Conservation (phyloP, 1,284 basidiomycete species). For the Microbotryum intermedium region DNA sequence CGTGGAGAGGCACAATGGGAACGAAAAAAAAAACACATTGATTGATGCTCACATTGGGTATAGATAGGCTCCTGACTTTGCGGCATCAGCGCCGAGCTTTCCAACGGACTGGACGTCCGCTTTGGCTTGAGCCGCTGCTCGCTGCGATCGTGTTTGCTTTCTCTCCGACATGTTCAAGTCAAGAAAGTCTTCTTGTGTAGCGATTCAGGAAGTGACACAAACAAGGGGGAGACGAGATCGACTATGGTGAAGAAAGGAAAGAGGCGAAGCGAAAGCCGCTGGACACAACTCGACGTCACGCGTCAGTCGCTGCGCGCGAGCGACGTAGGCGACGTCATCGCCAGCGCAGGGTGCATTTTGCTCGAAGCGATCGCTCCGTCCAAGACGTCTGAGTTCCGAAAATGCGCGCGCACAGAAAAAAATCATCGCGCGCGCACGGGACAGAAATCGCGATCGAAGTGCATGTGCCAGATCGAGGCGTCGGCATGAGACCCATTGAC, state of each 20-base stretch:
- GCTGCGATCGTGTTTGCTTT: constrained; percentile 18
- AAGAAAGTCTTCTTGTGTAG: background rate
- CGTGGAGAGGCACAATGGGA: background rate
- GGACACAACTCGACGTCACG: background rate
- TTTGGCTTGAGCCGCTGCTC: too few relatives aligned
- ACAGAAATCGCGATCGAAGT: too few relatives aligned
- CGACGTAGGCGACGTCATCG: background rate
- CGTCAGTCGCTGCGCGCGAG: background rate
- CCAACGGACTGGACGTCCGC: constrained; percentile 7
- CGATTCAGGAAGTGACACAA: background rate
- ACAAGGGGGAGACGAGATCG: background rate
- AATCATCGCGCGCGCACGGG: too few relatives aligned
- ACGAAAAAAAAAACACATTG: background rate
- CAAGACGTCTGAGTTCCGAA: too few relatives aligned
- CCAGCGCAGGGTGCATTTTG: too few relatives aligned
- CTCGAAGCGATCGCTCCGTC: too few relatives aligned
- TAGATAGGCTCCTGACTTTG: constrained; percentile 41
- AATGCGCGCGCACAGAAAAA: too few relatives aligned
- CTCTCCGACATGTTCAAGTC: constrained; percentile 24
- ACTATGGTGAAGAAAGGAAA: background rate
- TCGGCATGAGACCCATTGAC: too few relatives aligned
- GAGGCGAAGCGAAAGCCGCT: background rate
- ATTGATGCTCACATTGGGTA: constrained; percentile 41
- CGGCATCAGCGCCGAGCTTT: constrained; percentile 37
- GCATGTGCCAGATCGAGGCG: too few relatives aligned